Evolutionary conservation across 768 basidiomycete species (phyloP).

Genomic region (Tulasnella sp.): DNA sequence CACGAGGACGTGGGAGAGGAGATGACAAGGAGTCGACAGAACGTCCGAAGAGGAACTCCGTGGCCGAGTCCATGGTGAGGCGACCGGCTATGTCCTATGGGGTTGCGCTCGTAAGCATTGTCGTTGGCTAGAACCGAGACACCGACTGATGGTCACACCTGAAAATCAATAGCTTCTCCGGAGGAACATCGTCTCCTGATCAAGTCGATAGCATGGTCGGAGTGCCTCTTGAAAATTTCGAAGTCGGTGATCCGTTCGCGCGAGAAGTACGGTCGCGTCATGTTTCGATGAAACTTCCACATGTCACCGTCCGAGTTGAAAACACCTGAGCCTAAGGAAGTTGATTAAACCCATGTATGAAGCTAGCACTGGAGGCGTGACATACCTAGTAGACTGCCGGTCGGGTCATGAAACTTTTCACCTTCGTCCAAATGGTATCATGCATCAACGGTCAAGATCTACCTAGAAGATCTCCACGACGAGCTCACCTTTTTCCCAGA

Average conservation of each 20-base stretch:
- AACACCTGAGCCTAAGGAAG: slow-evolving; percentile 54
- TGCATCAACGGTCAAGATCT: not conserved
- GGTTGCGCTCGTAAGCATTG: not conserved
- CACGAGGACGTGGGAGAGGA: slow-evolving; percentile 40
- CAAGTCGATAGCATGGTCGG: slow-evolving; percentile 47
- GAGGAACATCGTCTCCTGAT: slow-evolving; percentile 45
- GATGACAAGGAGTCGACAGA: slow-evolving; percentile 51
- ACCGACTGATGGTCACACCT: slow-evolving; percentile 40
- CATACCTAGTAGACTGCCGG: slow-evolving; percentile 40
- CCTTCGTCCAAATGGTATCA: not conserved
- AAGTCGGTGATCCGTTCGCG: slow-evolving; percentile 60
- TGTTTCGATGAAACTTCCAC: slow-evolving; percentile 72
- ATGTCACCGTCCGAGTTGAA: slow-evolving; percentile 52
- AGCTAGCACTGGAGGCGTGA: not conserved
- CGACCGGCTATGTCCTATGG: slow-evolving; percentile 51
- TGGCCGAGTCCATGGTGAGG: slow-evolving; percentile 64
- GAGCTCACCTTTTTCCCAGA: slow-evolving; percentile 54
- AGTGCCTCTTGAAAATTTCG: slow-evolving; percentile 56
- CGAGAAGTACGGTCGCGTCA: slow-evolving; percentile 69
- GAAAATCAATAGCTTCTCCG: slow-evolving; percentile 57
- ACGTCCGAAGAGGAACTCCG: slow-evolving; percentile 62
- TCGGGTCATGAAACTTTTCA: slow-evolving; percentile 8
- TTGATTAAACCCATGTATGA: not conserved
- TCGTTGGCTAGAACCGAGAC: not conserved
- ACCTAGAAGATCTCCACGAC: not conserved